These are phyloP conservation scores for Dipodascus geniculatus DNA, from an alignment of 805 yeast species.

Conservation along the genomic window DNA sequence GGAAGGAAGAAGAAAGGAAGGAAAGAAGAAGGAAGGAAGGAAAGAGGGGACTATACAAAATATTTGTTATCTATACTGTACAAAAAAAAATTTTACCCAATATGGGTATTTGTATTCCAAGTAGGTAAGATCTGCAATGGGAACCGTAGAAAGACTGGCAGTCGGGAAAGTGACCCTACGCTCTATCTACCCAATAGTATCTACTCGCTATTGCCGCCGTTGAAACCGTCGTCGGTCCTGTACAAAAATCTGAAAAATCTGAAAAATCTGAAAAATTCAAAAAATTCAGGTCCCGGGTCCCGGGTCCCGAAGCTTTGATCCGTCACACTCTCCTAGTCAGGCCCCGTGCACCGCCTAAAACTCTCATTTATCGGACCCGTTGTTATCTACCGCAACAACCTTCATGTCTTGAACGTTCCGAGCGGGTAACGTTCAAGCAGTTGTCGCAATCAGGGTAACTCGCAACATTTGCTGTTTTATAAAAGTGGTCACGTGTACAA, in stretches of 20 bases:
- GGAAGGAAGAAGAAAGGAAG: background rate
- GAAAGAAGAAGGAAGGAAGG: background rate
- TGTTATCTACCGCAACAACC: no score
- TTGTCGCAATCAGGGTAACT: no score
- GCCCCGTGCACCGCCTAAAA: no score
- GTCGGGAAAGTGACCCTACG: background rate
- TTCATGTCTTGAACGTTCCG: no score
- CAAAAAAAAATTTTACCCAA: background rate
- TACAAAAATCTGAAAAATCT: no score
- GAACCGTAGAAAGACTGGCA: background rate
- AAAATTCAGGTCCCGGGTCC: no score
- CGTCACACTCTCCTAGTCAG: no score
- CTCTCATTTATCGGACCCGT: no score
- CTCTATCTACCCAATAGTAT: background rate
- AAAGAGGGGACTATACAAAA: background rate
- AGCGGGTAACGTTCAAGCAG: no score
- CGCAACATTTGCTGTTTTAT: no score
- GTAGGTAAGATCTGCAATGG: background rate
- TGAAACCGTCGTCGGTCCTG: background rate
- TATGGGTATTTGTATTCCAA: background rate
- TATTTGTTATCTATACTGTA: background rate
- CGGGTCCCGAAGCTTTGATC: no score
- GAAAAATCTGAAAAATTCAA: no score
- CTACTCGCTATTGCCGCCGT: background rate
- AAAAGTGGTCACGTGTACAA: background rate